Evolutionary conservation across 2,329 filamentous ascomycete genomes (phyloP).

Genomic region (Aspergillus terreus): DNA sequence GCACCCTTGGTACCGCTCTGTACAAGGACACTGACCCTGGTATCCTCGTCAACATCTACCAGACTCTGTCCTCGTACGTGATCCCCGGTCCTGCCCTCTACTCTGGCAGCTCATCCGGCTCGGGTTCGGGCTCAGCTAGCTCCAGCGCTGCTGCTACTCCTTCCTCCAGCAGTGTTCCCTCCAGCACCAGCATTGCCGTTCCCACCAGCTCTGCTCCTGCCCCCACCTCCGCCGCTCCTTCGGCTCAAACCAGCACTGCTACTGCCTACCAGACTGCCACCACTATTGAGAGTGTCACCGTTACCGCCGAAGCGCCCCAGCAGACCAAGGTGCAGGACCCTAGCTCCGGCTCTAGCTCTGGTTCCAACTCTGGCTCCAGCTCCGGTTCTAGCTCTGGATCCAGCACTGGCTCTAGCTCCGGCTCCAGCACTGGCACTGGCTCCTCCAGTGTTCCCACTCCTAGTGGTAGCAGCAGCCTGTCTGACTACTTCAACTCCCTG

Average conservation of each 20-base stretch:
- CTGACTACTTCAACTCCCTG: conserved; percentile 29
- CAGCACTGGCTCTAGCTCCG: conserved; percentile 6
- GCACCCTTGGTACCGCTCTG: conserved; percentile 50
- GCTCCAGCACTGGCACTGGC: conserved; percentile 4
- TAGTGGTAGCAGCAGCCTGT: conserved; percentile 10
- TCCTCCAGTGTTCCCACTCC: conserved; percentile 5
- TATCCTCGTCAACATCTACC: conserved; percentile 60
- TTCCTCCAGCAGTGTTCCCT: conserved; percentile 5
- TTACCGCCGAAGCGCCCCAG: conserved; percentile 21
- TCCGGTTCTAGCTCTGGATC: conserved; percentile 6
- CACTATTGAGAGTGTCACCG: conserved; percentile 16
- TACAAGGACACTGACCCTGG: conserved; percentile 58
- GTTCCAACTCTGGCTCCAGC: conserved; percentile 6
- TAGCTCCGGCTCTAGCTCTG: conserved; percentile 6
- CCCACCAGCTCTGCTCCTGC: conserved; percentile 9
- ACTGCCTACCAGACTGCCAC: conserved; percentile 21
- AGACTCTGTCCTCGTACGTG: conserved; percentile 42
- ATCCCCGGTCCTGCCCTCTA: conserved; percentile 50
- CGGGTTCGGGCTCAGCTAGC: conserved; percentile 13
- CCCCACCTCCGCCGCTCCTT: conserved; percentile 11
- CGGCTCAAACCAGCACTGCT: conserved; percentile 18
- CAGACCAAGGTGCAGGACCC: conserved; percentile 19
- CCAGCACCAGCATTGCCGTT: conserved; percentile 7
- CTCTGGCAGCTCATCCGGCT: conserved; percentile 21
- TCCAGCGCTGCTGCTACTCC: conserved; percentile 7